A percentile compares a stretch with the other conserved stretches of the same genome.
These are phyloP conservation scores for Petunia secreta DNA, from an alignment of 257 asterid species.

Conservation along the genomic window DNA sequence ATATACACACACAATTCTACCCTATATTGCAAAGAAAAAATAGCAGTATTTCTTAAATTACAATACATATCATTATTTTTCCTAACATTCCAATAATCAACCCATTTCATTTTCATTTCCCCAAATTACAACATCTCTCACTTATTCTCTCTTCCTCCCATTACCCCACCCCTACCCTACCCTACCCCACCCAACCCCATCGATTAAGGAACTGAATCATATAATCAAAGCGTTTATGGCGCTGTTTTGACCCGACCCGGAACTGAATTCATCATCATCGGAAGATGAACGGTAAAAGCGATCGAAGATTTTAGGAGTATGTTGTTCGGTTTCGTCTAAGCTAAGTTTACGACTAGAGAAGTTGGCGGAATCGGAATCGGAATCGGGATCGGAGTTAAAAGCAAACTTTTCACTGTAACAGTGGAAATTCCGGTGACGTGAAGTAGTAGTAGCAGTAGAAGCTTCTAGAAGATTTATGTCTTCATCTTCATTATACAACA, in stretches of 20 bases:
- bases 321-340: conserved; percentile 47
- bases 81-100: too few species aligned
- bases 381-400: conserved; percentile 34
- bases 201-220: conserved; percentile 88
- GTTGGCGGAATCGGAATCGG: conserved; percentile 38
- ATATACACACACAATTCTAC: too few species aligned
- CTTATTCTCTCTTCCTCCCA: too few species aligned
- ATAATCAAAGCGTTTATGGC: conserved; percentile 75
- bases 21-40: too few species aligned
- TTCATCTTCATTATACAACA: too few species aligned
- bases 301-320: conserved; percentile 69
- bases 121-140: too few species aligned
- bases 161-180: too few species aligned
- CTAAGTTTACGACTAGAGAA: conserved; percentile 39
- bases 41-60: too few species aligned
- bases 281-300: conserved; percentile 76
- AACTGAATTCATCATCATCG: conserved; percentile 55
- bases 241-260: conserved; percentile 42
- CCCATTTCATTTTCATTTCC: too few species aligned
- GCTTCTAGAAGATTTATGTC: conserved; percentile 39
- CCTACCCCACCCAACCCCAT: too few species aligned
- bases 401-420: conserved; percentile 48
- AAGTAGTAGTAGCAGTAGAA: conserved; percentile 15
- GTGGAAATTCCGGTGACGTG: conserved; percentile 37
- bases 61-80: too few species aligned